Conservation (phyloP, 2,329 filamentous ascomycete species). For the Phialophora tarda region DNA sequence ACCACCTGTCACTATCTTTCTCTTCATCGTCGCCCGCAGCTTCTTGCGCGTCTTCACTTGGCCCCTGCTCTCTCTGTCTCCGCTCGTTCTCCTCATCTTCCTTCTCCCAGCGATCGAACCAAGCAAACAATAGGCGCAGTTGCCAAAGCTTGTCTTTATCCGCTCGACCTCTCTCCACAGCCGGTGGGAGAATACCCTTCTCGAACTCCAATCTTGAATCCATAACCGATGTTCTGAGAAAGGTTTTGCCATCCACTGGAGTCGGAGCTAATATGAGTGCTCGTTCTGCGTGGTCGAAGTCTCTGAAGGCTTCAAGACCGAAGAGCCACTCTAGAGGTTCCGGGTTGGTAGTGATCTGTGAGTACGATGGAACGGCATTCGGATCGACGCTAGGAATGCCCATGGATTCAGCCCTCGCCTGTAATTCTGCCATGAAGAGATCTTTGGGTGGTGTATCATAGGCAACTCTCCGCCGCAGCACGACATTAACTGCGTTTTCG, state of each 20-base stretch:
- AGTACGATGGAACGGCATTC: conserved; percentile 38
- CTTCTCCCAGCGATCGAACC: conserved; percentile 60
- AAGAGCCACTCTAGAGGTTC: conserved; percentile 77
- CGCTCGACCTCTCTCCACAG: conserved; percentile 30
- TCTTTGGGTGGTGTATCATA: conserved; percentile 63
- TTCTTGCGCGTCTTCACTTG: not conserved
- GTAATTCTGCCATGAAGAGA: conserved; percentile 72
- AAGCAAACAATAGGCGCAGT: conserved; percentile 67
- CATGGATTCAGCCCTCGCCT: conserved; percentile 70
- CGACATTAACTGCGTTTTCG: conserved; percentile 66
- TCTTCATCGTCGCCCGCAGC: not conserved
- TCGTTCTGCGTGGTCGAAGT: conserved; percentile 69
- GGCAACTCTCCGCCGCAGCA: conserved; percentile 72
- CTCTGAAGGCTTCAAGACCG: conserved; percentile 60
- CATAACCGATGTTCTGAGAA: conserved; percentile 66
- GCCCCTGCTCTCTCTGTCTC: conserved; percentile 27
- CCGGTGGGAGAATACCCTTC: conserved; percentile 44
- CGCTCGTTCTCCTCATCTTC: conserved; percentile 42
- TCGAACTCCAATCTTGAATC: conserved; percentile 75
- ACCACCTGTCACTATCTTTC: conserved; percentile 30
- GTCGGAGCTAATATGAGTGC: conserved; percentile 62
- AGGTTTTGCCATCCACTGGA: conserved; percentile 50
- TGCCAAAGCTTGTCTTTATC: conserved; percentile 66
- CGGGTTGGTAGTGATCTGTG: conserved; percentile 17
- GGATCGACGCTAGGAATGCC: conserved; percentile 46